phyloP scores from a whole-genome alignment of 148 eudicot genomes.

The Spergularia bocconei region DNA sequence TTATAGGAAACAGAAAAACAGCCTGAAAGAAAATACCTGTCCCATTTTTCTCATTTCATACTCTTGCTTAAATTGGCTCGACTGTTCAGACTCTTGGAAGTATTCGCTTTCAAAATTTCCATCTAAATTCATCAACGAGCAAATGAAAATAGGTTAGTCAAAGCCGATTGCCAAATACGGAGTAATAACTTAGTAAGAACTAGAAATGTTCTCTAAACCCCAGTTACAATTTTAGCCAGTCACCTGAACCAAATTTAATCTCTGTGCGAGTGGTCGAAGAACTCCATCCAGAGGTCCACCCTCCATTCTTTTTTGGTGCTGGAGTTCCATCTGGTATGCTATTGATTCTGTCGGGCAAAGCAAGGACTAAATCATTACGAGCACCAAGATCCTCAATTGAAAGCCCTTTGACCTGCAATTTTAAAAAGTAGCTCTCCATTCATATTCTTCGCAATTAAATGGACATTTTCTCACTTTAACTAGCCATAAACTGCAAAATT shows the following conservation, averaged over 20 bases:
- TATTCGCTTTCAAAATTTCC: constrained; percentile 76
- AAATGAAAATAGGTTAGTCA: background rate
- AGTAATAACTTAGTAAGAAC: background rate
- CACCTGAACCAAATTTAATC: constrained; percentile 95
- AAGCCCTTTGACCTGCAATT: constrained; percentile 84
- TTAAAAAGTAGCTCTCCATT: background rate
- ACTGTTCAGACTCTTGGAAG: constrained; percentile 83
- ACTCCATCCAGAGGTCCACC: constrained; percentile 91
- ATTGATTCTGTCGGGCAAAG: constrained; percentile 86
- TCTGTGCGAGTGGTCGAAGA: constrained; percentile 77
- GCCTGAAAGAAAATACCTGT: constrained; percentile 44
- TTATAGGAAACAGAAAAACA: background rate
- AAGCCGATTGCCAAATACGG: background rate
- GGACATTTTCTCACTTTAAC: background rate
- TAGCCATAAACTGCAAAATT: background rate
- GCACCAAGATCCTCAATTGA: constrained; percentile 80
- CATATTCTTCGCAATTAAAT: background rate
- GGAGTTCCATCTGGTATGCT: constrained; percentile 94
- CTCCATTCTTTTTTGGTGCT: constrained; percentile 68
- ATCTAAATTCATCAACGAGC: constrained; percentile 38
- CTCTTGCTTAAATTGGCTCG: constrained; percentile 81
- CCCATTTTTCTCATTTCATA: constrained; percentile 94
- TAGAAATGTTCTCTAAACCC: background rate
- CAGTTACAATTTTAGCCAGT: constrained; percentile 8
- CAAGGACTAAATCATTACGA: constrained; percentile 85